A percentile compares a stretch with the other conserved stretches of the same genome.
Evolutionary conservation across 768 basidiomycete genomes (phyloP).

Genomic region (Exidia glandulosa): DNA sequence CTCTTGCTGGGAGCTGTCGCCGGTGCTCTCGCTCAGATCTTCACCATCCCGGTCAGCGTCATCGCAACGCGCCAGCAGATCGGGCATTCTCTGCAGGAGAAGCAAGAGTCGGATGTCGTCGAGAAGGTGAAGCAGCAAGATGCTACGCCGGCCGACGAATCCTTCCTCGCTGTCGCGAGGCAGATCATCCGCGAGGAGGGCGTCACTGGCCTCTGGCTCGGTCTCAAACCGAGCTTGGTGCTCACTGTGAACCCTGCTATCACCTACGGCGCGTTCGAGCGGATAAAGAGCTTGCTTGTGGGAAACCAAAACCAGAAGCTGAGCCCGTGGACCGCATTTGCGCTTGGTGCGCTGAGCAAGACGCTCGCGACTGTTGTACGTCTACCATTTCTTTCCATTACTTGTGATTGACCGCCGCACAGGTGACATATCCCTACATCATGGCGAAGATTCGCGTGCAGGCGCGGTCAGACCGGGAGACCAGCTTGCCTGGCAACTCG

Average conservation of each 20-base stretch:
- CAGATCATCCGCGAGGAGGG: conserved; percentile 89
- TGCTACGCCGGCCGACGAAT: conserved; percentile 35
- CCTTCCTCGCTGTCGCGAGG: conserved; percentile 65
- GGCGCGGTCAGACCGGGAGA: conserved; percentile 52
- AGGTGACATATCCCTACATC: conserved; percentile 94
- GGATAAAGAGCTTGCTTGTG: conserved; percentile 68
- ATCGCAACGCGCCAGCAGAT: conserved; percentile 97
- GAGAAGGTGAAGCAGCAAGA: not conserved
- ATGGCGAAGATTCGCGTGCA: conserved; percentile 97
- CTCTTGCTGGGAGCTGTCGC: conserved; percentile 83
- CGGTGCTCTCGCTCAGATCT: conserved; percentile 90
- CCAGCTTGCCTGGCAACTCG: not conserved
- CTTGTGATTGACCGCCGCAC: not conserved
- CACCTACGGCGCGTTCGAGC: conserved; percentile 91
- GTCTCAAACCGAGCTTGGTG: conserved; percentile 85
- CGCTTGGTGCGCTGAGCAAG: conserved; percentile 88
- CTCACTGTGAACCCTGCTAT: conserved; percentile 96
- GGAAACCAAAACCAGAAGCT: conserved; percentile 41
- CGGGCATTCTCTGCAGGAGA: conserved; percentile 30
- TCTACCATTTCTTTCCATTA: conserved; percentile 8
- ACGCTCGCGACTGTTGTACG: conserved; percentile 88
- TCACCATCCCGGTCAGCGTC: conserved; percentile 95
- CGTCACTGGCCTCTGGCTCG: conserved; percentile 81
- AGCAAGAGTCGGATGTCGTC: conserved; percentile 4
- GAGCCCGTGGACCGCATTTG: conserved; percentile 67